Evolutionary conservation across 2,329 filamentous ascomycete species (phyloP).

Genomic region (Trichoderma polysporum): DNA sequence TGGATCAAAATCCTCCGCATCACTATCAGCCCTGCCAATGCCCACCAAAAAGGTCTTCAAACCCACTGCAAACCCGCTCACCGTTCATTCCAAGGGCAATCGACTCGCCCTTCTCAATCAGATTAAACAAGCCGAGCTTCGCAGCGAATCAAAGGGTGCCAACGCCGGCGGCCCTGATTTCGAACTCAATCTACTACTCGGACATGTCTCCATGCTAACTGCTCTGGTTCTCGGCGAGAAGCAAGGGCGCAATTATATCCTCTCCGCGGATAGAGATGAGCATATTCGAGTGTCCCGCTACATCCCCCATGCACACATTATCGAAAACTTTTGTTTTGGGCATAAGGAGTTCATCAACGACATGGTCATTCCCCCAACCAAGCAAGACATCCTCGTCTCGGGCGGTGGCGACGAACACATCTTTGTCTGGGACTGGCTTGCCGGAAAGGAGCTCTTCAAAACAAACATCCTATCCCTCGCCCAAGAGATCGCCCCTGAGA

Average conservation of each 20-base stretch:
- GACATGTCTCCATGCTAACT: conserved; percentile 94
- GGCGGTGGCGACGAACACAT: conserved; percentile 82
- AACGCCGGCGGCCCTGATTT: conserved; percentile 53
- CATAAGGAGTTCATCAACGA: conserved; percentile 82
- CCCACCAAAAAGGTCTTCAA: conserved; percentile 36
- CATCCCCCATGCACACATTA: conserved; percentile 79
- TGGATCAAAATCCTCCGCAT: conserved; percentile 20
- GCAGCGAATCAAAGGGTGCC: conserved; percentile 26
- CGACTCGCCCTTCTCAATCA: conserved; percentile 60
- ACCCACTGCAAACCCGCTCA: conserved; percentile 57
- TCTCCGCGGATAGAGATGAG: conserved; percentile 58
- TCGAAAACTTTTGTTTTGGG: conserved; percentile 85
- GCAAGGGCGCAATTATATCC: conserved; percentile 47
- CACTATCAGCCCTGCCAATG: conserved; percentile 22
- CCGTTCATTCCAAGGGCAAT: conserved; percentile 65
- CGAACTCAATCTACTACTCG: conserved; percentile 75
- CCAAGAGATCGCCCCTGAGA: conserved; percentile 37
- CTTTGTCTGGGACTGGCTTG: conserved; percentile 79
- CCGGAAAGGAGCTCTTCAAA: conserved; percentile 53
- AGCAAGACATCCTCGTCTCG: conserved; percentile 69
- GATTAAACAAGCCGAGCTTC: conserved; percentile 45
- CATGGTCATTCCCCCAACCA: conserved; percentile 61
- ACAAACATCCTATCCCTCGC: conserved; percentile 51
- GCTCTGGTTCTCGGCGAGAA: conserved; percentile 59
- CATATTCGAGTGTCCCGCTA: conserved; percentile 88